Percentiles rank a stretch among this genome's conserved stretches.
These are phyloP conservation scores for Magnolia sinica DNA, from an alignment of 164 flowering plant genomes.

Conservation along the genomic window DNA sequence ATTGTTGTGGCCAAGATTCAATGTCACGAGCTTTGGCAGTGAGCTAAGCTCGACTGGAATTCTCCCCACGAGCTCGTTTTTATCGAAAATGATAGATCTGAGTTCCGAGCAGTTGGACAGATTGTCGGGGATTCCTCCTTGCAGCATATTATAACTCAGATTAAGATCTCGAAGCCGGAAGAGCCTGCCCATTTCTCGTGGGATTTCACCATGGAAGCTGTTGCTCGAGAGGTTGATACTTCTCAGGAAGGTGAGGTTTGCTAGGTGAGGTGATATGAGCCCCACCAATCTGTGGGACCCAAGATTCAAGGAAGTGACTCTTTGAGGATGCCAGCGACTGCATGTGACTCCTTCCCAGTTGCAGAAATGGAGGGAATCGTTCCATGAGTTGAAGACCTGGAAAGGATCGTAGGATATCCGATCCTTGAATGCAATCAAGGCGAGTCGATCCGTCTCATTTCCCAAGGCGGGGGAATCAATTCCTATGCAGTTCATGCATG, in stretches of 20 bases:
- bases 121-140: conserved; percentile 13
- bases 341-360: conserved; percentile 16
- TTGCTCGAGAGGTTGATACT: conserved; percentile 7
- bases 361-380: conserved; percentile 10
- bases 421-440: conserved; percentile 4
- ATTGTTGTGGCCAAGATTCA: neutral
- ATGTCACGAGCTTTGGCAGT: neutral
- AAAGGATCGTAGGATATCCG: conserved; percentile 3
- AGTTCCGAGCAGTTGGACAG: conserved; percentile 5
- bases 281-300: neutral
- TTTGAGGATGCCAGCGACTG: neutral
- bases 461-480: neutral
- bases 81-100: neutral
- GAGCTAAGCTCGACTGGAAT: conserved; percentile 4
- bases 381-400: conserved; percentile 4
- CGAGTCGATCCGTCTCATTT: conserved; percentile 11
- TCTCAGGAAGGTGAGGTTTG: conserved; percentile 14
- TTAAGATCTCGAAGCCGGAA: neutral
- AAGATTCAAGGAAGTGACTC: conserved; percentile 2
- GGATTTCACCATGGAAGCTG: conserved; percentile 6
- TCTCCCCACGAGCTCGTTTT: conserved; percentile 5
- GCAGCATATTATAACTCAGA: neutral
- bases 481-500: too few relatives aligned
- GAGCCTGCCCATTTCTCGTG: conserved; percentile 13
- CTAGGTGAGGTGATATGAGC: conserved; percentile 5